A percentile compares a stretch with the other conserved stretches of the same genome.
Conservation (phyloP, 2,329 filamentous ascomycete species). For the Pseudogymnoascus sp. region DNA sequence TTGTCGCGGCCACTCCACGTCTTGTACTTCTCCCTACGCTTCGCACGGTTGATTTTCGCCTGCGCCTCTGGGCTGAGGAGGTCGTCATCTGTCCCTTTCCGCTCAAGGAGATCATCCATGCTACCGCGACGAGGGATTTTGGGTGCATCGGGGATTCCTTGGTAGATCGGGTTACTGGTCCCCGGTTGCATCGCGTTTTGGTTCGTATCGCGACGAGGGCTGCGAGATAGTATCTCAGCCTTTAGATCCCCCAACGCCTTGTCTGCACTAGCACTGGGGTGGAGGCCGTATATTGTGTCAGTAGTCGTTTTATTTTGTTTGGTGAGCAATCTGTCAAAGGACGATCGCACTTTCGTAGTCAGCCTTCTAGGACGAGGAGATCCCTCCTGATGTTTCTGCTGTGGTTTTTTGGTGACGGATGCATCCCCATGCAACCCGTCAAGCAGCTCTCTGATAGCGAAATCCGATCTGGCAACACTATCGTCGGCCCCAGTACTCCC, state of each 20-base stretch:
- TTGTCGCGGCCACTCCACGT: slow-evolving; percentile 26
- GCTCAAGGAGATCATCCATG: background rate
- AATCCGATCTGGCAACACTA: slow-evolving; percentile 20
- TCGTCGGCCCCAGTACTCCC: slow-evolving; percentile 16
- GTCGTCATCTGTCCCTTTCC: slow-evolving; percentile 2
- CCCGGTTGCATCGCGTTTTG: background rate
- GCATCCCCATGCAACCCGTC: background rate
- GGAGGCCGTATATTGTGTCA: slow-evolving; percentile 17
- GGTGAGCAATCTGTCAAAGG: slow-evolving; percentile 7
- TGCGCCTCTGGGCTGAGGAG: background rate
- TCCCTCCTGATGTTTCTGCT: background rate
- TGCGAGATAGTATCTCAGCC: slow-evolving; percentile 21
- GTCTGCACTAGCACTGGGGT: slow-evolving; percentile 20
- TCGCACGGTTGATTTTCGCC: background rate
- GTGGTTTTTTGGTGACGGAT: background rate
- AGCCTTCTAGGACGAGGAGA: background rate
- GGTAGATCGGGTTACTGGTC: background rate
- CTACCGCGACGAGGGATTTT: background rate
- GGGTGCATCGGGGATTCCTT: background rate
- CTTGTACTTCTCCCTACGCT: slow-evolving; percentile 15
- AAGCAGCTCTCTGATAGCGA: slow-evolving; percentile 14
- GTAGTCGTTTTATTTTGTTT: background rate
- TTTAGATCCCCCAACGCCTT: slow-evolving; percentile 24
- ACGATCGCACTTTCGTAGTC: background rate
- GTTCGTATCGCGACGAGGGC: background rate